A percentile compares a stretch with the other conserved stretches of the same genome.
Evolutionary conservation across 306 rosid species (phyloP).

Genomic region (Dryas octopetala): DNA sequence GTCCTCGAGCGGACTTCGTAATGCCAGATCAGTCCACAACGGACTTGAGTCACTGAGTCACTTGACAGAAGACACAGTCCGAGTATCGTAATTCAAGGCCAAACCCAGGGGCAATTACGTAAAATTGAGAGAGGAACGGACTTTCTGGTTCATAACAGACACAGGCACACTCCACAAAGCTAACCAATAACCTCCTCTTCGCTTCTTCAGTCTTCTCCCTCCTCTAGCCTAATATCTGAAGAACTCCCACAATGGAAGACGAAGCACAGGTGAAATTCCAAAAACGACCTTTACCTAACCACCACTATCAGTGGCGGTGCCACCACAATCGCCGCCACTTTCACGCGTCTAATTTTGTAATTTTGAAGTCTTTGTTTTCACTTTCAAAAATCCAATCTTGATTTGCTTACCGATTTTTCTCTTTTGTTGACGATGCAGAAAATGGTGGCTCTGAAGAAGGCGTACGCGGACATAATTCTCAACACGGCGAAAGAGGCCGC

Average conservation of each 20-base stretch:
- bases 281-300: background rate
- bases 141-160: constrained; percentile 30
- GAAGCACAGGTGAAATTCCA: constrained; percentile 45
- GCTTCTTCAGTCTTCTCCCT: background rate
- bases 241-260: constrained; percentile 31
- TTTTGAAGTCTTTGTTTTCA: background rate
- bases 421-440: constrained; percentile 40
- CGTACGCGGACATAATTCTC: constrained; percentile 69
- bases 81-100: background rate
- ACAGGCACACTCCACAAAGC: background rate
- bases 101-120: constrained; percentile 25
- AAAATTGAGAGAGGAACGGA: background rate
- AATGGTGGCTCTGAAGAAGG: constrained; percentile 68
- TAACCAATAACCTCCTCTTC: constrained; percentile 21
- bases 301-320: background rate
- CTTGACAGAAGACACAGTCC: background rate
- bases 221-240: background rate
- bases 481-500: constrained; percentile 87
- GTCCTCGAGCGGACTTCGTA: background rate
- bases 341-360: background rate
- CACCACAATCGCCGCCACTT: constrained; percentile 4
- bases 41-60: background rate
- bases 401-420: background rate
- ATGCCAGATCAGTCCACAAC: constrained; percentile 6
- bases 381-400: background rate